Percentiles rank a stretch among this genome's conserved stretches.
phyloP scores from a whole-genome alignment of 2,329 filamentous ascomycete species.

The Fusarium goolgardi region DNA sequence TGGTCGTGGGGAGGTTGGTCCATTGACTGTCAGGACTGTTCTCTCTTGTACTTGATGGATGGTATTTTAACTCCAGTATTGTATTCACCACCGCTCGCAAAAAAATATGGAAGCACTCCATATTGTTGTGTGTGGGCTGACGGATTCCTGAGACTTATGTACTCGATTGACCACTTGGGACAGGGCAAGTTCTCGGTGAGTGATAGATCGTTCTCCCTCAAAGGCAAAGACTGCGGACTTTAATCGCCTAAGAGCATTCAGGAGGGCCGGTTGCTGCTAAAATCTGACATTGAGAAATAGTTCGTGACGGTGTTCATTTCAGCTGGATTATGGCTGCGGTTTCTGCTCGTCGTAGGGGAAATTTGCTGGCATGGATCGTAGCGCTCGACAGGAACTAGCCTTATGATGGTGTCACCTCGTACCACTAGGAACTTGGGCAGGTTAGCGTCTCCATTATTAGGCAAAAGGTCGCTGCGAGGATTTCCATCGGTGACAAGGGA shows the following conservation, averaged over 20 bases:
- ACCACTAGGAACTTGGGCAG: background rate
- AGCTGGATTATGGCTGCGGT: constrained; percentile 6
- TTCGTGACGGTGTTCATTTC: constrained; percentile 9
- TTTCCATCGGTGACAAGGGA: constrained; percentile 1
- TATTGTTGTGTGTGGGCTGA: background rate
- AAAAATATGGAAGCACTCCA: background rate
- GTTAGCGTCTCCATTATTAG: constrained; percentile 6
- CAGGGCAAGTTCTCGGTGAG: background rate
- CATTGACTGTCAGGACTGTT: background rate
- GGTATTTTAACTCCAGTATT: background rate
- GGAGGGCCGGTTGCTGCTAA: constrained; percentile 15
- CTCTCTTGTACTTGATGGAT: background rate
- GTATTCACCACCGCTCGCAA: constrained; percentile 32
- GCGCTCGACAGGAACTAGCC: constrained; percentile 10
- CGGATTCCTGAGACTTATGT: background rate
- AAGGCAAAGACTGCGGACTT: background rate
- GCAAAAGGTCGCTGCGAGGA: constrained; percentile 18
- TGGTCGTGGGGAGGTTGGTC: background rate
- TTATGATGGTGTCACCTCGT: constrained; percentile 5
- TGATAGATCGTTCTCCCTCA: background rate
- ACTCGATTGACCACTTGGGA: background rate
- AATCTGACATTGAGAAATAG: constrained; percentile 27
- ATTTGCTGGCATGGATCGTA: background rate
- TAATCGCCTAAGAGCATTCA: background rate
- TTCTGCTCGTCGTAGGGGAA: background rate